Evolutionary conservation across 352 stramenopile genomes (phyloP).

Genomic region (Globisporangium uncinulatum): DNA sequence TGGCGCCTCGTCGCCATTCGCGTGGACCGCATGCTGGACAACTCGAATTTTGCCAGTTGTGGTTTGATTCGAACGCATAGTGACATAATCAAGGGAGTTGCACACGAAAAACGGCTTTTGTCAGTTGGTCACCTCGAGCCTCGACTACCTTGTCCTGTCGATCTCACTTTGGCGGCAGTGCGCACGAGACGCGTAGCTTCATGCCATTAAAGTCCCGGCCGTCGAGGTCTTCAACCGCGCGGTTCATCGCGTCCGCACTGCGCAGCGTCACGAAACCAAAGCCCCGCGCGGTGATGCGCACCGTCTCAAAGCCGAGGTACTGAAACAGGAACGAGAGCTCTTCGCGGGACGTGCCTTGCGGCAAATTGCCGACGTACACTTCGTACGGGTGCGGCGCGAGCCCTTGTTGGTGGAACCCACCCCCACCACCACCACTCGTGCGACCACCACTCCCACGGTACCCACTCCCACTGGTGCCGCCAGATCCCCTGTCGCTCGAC

Average conservation of each 20-base stretch:
- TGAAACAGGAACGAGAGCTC: slow-evolving; percentile 79
- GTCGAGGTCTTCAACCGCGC: slow-evolving; percentile 74
- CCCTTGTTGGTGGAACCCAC: slow-evolving; percentile 32
- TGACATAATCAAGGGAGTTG: background rate
- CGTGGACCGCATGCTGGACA: no score
- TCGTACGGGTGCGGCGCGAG: slow-evolving; percentile 53
- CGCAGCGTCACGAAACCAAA: slow-evolving; percentile 82
- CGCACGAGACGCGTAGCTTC: slow-evolving; percentile 65
- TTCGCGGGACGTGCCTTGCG: slow-evolving; percentile 69
- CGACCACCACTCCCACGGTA: slow-evolving; percentile 25
- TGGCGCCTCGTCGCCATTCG: no score
- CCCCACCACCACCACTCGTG: slow-evolving; percentile 22
- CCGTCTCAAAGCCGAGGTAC: slow-evolving; percentile 74
- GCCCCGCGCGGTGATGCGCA: slow-evolving; percentile 77
- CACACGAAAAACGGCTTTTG: background rate
- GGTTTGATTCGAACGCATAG: no score
- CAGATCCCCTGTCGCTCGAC: background rate
- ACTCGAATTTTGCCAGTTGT: no score
- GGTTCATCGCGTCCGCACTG: slow-evolving; percentile 71
- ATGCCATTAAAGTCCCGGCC: slow-evolving; percentile 76
- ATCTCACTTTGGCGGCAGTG: slow-evolving; percentile 40
- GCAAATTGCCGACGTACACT: slow-evolving; percentile 82
- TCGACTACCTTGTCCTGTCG: background rate
- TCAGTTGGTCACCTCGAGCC: background rate
- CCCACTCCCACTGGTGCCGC: slow-evolving; percentile 13